These are phyloP conservation scores for Talaromyces stipitatus DNA, from an alignment of 495 filamentous ascomycete genomes.

Conservation along the genomic window DNA sequence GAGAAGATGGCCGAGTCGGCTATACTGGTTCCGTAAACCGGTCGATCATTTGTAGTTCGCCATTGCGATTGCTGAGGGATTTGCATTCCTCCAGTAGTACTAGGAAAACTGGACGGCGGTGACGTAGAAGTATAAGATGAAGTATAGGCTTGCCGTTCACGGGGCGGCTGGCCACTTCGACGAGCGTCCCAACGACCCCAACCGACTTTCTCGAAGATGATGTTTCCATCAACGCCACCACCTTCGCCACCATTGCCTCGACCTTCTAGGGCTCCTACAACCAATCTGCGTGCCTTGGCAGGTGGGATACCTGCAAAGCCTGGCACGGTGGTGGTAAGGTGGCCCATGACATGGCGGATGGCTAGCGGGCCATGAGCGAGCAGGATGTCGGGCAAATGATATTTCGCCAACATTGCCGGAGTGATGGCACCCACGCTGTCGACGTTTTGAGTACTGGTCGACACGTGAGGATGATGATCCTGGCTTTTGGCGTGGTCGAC, in stretches of 20 bases:
- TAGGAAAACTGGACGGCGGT: constrained; percentile 45
- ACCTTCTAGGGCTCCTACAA: constrained; percentile 76
- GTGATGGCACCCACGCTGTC: constrained; percentile 82
- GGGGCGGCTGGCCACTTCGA: constrained; percentile 55
- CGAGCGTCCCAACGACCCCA: constrained; percentile 96
- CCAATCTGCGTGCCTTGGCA: constrained; percentile 81
- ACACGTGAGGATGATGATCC: constrained; percentile 26
- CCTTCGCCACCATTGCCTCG: constrained; percentile 56
- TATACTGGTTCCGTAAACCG: constrained; percentile 51
- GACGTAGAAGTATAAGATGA: constrained; percentile 36
- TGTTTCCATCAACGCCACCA: constrained; percentile 60
- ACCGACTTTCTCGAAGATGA: constrained; percentile 91
- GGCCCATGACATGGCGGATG: constrained; percentile 90
- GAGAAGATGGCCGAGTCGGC: constrained; percentile 67
- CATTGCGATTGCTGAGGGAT: constrained; percentile 50
- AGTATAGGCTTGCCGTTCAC: constrained; percentile 30
- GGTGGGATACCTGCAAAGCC: constrained; percentile 88
- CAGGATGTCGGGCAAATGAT: constrained; percentile 86
- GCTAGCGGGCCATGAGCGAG: constrained; percentile 83
- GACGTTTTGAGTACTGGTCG: constrained; percentile 24
- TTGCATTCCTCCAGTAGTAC: constrained; percentile 53
- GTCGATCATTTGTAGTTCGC: constrained; percentile 39
- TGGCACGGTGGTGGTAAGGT: constrained; percentile 85
- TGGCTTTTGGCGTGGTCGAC: constrained; percentile 42
- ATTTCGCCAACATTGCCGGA: constrained; percentile 76